phyloP scores from a whole-genome alignment of 148 eudicot genomes.

The Amaranthus hypochondriacus region DNA sequence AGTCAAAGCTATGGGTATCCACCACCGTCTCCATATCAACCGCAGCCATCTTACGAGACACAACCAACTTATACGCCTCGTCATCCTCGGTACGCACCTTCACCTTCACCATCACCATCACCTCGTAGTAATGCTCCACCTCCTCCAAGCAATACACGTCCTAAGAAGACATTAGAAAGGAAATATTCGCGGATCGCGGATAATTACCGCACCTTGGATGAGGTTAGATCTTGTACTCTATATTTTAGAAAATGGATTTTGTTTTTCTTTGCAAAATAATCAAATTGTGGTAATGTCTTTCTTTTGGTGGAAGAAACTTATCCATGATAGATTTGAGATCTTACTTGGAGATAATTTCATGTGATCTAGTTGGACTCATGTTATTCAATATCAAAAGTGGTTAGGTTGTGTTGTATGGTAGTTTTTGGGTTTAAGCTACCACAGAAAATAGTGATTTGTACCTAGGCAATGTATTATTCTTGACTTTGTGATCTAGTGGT shows the following conservation, averaged over 20 bases:
- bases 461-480: background rate
- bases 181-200: slow-evolving; percentile 88
- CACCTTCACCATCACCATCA: slow-evolving; percentile 7
- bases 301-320: background rate
- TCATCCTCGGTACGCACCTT: slow-evolving; percentile 13
- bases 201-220: slow-evolving; percentile 75
- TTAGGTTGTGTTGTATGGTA: background rate
- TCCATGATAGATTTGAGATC: background rate
- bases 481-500: background rate
- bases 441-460: background rate
- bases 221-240: slow-evolving; percentile 41
- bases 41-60: slow-evolving; percentile 38
- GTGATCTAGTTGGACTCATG: background rate
- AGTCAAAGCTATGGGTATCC: slow-evolving; percentile 27
- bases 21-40: slow-evolving; percentile 17
- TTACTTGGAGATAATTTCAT: background rate
- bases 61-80: slow-evolving; percentile 17
- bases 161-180: slow-evolving; percentile 59
- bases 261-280: background rate
- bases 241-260: background rate
- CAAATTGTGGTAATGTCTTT: background rate
- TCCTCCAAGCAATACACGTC: slow-evolving; percentile 22
- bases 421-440: background rate
- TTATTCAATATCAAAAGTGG: background rate
- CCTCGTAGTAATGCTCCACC: slow-evolving; percentile 21